phyloP scores from a whole-genome alignment of 768 basidiomycete genomes.

The Cubamyces lactineus region DNA sequence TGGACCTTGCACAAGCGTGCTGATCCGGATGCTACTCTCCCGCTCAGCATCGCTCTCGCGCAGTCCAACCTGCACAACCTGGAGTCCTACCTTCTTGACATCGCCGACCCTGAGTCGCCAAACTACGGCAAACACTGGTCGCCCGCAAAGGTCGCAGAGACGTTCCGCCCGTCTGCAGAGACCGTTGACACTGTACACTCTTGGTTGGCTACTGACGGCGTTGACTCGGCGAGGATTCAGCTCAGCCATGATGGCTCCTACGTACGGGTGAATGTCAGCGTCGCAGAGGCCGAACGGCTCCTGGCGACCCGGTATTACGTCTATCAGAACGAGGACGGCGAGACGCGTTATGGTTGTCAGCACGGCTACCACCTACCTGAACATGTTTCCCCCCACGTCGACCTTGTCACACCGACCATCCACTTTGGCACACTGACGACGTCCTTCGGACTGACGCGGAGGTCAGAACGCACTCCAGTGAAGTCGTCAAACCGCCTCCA shows the following conservation, averaged over 20 bases:
- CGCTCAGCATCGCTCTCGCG: slow-evolving; percentile 40
- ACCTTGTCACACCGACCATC: slow-evolving; percentile 72
- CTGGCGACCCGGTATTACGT: slow-evolving; percentile 55
- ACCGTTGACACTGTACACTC: slow-evolving; percentile 32
- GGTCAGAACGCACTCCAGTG: too few relatives aligned
- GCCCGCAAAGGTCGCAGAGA: slow-evolving; percentile 33
- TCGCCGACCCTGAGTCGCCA: slow-evolving; percentile 42
- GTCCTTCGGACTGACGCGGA: too few relatives aligned
- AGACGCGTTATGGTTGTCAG: slow-evolving; percentile 58
- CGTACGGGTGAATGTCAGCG: slow-evolving; percentile 45
- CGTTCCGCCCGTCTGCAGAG: slow-evolving; percentile 37
- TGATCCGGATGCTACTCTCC: slow-evolving; percentile 34
- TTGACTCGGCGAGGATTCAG: slow-evolving; percentile 32
- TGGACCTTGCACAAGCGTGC: slow-evolving; percentile 44
- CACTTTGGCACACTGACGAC: slow-evolving; percentile 47
- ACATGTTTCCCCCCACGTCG: slow-evolving; percentile 58
- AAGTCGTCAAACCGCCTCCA: too few relatives aligned
- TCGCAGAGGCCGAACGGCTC: slow-evolving; percentile 47
- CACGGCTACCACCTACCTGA: slow-evolving; percentile 66
- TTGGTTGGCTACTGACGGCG: slow-evolving; percentile 38
- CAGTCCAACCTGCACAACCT: slow-evolving; percentile 39
- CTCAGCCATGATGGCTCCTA: slow-evolving; percentile 47
- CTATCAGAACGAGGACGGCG: slow-evolving; percentile 56
- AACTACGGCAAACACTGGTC: slow-evolving; percentile 42
- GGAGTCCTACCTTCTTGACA: slow-evolving; percentile 36